These are phyloP conservation scores for Asterophora parasitica DNA, from an alignment of 768 basidiomycete genomes.

Conservation along the genomic window DNA sequence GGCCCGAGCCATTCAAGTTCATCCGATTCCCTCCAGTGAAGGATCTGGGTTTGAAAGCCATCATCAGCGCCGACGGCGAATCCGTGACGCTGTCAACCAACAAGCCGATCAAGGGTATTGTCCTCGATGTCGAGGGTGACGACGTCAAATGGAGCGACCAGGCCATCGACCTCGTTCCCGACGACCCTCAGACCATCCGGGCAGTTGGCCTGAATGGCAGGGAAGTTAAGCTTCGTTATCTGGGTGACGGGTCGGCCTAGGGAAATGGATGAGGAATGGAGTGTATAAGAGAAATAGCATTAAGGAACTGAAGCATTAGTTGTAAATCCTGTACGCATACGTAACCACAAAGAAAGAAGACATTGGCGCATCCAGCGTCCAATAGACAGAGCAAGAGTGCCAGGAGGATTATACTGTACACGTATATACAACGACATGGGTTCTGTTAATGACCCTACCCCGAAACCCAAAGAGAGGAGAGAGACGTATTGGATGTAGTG, in stretches of 20 bases:
- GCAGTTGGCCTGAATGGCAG: conserved; percentile 67
- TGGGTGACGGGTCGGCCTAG: conserved; percentile 73
- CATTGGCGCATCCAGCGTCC: neutral
- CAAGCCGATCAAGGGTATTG: conserved; percentile 83
- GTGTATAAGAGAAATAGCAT: neutral
- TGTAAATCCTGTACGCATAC: neutral
- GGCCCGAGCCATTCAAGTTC: conserved; percentile 96
- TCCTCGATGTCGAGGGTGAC: conserved; percentile 72
- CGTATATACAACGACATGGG: conserved; percentile 2
- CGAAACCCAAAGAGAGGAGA: conserved; percentile 6
- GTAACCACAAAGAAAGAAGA: too few species aligned
- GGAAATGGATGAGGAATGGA: neutral
- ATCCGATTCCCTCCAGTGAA: conserved; percentile 69
- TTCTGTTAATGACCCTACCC: conserved; percentile 2
- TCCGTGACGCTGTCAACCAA: conserved; percentile 49
- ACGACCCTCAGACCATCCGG: conserved; percentile 67
- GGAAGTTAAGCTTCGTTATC: conserved; percentile 56
- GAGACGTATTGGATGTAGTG: neutral
- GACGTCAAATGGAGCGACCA: conserved; percentile 84
- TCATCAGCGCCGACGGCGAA: conserved; percentile 49
- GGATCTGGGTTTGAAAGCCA: conserved; percentile 55
- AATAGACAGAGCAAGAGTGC: neutral
- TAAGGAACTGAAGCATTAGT: neutral
- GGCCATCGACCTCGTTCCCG: conserved; percentile 85
- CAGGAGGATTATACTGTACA: conserved; percentile 8